These are phyloP conservation scores for Botrytis cinerea DNA, from an alignment of 2,329 filamentous ascomycete species.

Conservation along the genomic window DNA sequence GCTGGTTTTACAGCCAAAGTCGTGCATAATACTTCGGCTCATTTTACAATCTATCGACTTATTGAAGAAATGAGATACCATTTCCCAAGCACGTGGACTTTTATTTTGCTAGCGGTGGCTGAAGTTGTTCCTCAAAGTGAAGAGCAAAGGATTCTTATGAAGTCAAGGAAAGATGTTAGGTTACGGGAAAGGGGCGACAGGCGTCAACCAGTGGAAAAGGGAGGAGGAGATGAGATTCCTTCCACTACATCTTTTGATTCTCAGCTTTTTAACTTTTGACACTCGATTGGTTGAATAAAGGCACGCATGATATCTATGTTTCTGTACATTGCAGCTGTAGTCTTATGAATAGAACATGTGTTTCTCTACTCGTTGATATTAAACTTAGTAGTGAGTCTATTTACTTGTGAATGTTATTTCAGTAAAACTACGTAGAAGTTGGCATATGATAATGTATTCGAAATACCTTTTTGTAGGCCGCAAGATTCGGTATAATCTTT, in stretches of 20 bases:
- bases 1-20: constrained; percentile 24
- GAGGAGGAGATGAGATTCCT: constrained; percentile 7
- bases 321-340: constrained; percentile 39
- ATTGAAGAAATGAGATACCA: constrained; percentile 18
- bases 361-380: neutral
- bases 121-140: constrained; percentile 18
- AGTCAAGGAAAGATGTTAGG: constrained; percentile 9
- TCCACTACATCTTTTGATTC: constrained; percentile 17
- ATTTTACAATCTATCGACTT: constrained; percentile 19
- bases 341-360: constrained; percentile 39
- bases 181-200: constrained; percentile 11
- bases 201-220: constrained; percentile 8
- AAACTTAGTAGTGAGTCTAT: neutral
- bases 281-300: constrained; percentile 28
- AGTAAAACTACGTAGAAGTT: neutral
- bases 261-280: constrained; percentile 19
- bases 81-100: constrained; percentile 18
- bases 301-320: constrained; percentile 26
- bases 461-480: neutral
- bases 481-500: neutral
- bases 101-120: constrained; percentile 7
- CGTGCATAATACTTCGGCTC: constrained; percentile 23
- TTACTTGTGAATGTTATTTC: neutral
- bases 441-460: neutral
- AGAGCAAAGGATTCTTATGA: constrained; percentile 13